Evolutionary conservation across 805 yeast genomes (phyloP).

Genomic region (Kodamaea leandrae): DNA sequence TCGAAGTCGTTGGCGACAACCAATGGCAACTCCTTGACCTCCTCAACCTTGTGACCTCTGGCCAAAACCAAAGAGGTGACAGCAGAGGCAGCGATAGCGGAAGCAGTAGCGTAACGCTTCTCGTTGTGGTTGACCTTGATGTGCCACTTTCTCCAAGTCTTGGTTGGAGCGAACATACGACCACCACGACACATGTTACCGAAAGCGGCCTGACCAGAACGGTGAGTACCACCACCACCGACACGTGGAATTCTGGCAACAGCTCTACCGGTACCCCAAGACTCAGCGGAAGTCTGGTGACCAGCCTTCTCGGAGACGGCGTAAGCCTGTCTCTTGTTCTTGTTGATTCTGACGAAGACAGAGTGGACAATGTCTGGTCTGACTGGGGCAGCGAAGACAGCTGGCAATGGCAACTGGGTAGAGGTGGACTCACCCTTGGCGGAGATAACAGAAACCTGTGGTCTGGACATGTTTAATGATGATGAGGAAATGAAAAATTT

Average conservation of each 20-base stretch:
- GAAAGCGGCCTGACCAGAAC: slow-evolving; percentile 99
- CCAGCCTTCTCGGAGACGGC: slow-evolving; percentile 99
- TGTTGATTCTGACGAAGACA: slow-evolving; percentile 97
- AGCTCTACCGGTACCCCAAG: slow-evolving; percentile 99
- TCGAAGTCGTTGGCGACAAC: slow-evolving; percentile 93
- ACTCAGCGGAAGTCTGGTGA: slow-evolving; percentile 99
- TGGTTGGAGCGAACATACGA: slow-evolving; percentile 99
- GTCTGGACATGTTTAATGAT: slow-evolving; percentile 60
- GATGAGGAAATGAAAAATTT: slow-evolving; percentile 20
- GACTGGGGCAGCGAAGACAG: slow-evolving; percentile 99
- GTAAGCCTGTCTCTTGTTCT: slow-evolving; percentile 99
- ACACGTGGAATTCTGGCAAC: slow-evolving; percentile 99
- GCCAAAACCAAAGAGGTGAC: slow-evolving; percentile 98
- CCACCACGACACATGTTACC: slow-evolving; percentile 99
- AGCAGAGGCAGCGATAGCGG: slow-evolving; percentile 98
- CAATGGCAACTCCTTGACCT: slow-evolving; percentile 96
- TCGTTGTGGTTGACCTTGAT: slow-evolving; percentile 99
- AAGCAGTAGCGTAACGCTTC: slow-evolving; percentile 99
- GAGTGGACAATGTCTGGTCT: slow-evolving; percentile 99
- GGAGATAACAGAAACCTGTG: slow-evolving; percentile 95
- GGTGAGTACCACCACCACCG: slow-evolving; percentile 99
- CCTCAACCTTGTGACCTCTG: slow-evolving; percentile 99
- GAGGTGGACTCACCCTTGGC: slow-evolving; percentile 83
- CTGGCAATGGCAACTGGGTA: slow-evolving; percentile 88
- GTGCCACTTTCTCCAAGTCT: slow-evolving; percentile 99